phyloP scores from a whole-genome alignment of 2,329 filamentous ascomycete genomes.

The Trichoderma polysporum region DNA sequence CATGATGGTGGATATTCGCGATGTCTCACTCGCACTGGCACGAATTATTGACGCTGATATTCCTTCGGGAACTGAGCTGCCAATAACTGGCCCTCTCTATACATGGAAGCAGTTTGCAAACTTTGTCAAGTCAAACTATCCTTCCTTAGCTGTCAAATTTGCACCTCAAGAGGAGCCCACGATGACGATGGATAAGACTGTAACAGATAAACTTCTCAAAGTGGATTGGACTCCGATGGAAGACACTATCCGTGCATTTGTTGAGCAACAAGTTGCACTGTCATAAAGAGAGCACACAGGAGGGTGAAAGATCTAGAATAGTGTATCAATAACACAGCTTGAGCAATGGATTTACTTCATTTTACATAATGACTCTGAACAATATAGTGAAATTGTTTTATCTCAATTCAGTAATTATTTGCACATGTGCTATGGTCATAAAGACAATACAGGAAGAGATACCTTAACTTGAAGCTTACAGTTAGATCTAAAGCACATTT shows the following conservation, averaged over 20 bases:
- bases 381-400: not conserved
- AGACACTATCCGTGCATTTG: not conserved
- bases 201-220: not conserved
- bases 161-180: not conserved
- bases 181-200: not conserved
- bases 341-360: too few relatives aligned
- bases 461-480: too few relatives aligned
- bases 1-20: slow-evolving; percentile 6
- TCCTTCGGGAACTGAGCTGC: not conserved
- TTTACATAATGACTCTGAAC: too few relatives aligned
- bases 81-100: not conserved
- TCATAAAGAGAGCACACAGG: not conserved
- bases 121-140: not conserved
- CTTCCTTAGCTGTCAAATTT: not conserved
- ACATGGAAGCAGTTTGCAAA: not conserved
- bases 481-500: too few relatives aligned
- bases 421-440: too few relatives aligned
- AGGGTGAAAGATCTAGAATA: not conserved
- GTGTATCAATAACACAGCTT: not conserved
- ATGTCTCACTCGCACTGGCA: not conserved
- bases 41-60: not conserved
- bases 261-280: slow-evolving; percentile 6
- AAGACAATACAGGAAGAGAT: too few relatives aligned
- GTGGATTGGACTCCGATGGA: not conserved
- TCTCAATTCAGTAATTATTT: too few relatives aligned